A percentile compares a stretch with the other conserved stretches of the same genome.
Evolutionary conservation across 2,329 filamentous ascomycete species (phyloP).

Genomic region (Neofusicoccum sp.): DNA sequence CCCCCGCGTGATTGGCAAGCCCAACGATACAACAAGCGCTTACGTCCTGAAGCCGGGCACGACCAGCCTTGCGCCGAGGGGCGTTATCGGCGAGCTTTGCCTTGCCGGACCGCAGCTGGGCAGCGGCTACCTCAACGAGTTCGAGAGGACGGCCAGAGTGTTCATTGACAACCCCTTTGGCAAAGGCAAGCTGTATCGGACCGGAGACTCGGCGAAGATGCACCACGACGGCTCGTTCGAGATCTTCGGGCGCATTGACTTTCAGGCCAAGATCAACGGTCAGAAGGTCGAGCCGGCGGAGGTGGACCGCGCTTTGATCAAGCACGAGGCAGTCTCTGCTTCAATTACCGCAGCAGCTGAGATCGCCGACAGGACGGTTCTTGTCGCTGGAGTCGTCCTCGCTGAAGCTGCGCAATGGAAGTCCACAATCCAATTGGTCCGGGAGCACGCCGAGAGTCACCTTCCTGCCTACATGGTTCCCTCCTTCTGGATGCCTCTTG

Average conservation of each 20-base stretch:
- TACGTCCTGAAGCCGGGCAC: slow-evolving; percentile 20
- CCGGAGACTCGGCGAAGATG: slow-evolving; percentile 15
- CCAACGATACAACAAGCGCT: not conserved
- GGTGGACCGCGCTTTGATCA: not conserved
- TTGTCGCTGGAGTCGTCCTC: slow-evolving; percentile 45
- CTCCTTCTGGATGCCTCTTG: slow-evolving; percentile 24
- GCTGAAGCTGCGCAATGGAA: slow-evolving; percentile 18
- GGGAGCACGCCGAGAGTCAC: slow-evolving; percentile 31
- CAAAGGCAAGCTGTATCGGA: slow-evolving; percentile 15
- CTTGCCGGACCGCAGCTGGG: slow-evolving; percentile 50
- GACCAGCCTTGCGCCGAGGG: slow-evolving; percentile 12
- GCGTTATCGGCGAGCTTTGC: slow-evolving; percentile 63
- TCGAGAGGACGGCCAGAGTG: slow-evolving; percentile 1
- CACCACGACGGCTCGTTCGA: slow-evolving; percentile 16
- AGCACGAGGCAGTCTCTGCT: not conserved
- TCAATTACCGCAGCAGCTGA: not conserved
- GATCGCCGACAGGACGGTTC: slow-evolving; percentile 20
- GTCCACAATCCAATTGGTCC: slow-evolving; percentile 25
- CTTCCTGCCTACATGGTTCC: slow-evolving; percentile 51
- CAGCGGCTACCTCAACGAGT: slow-evolving; percentile 18
- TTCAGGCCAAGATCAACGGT: slow-evolving; percentile 19
- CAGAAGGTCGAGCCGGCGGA: slow-evolving; percentile 18
- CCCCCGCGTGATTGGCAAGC: not conserved
- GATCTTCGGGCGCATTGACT: slow-evolving; percentile 17
- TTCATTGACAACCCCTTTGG: slow-evolving; percentile 22